Evolutionary conservation across 805 yeast genomes (phyloP).

Genomic region (Yarrowia phangngaensis): DNA sequence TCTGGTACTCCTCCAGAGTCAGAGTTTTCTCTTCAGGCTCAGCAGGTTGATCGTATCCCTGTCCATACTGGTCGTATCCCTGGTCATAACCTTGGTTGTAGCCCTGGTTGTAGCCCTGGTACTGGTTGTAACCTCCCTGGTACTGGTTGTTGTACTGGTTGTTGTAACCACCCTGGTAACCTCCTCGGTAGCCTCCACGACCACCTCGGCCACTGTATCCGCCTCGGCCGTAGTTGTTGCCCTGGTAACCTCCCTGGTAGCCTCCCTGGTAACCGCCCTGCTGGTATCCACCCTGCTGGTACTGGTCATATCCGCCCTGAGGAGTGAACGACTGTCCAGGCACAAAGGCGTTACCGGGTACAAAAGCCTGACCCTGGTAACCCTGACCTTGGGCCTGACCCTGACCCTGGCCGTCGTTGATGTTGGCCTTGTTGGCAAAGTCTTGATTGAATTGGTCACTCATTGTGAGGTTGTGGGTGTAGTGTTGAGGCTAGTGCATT

Average conservation of each 20-base stretch:
- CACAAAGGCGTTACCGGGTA: conserved; percentile 37
- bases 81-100: conserved; percentile 27
- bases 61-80: conserved; percentile 17
- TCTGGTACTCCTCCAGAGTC: conserved; percentile 76
- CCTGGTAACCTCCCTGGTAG: conserved; percentile 35
- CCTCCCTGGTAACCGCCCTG: conserved; percentile 35
- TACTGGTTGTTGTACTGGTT: conserved; percentile 17
- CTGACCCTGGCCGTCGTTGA: conserved; percentile 32
- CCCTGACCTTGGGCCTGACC: conserved; percentile 38
- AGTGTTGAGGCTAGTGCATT: background rate
- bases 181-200: conserved; percentile 33
- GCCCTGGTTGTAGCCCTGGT: conserved; percentile 23
- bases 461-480: conserved; percentile 16
- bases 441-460: conserved; percentile 38
- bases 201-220: too few species aligned
- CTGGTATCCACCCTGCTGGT: conserved; percentile 30
- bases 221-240: conserved; percentile 31
- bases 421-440: conserved; percentile 38
- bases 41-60: conserved; percentile 27
- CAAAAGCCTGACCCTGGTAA: conserved; percentile 36
- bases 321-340: conserved; percentile 32
- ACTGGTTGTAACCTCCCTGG: conserved; percentile 26
- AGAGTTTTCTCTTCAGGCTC: conserved; percentile 48
- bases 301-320: conserved; percentile 23
- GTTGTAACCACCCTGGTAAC: conserved; percentile 2